Conservation (phyloP, 768 basidiomycete species). For the Mycena vulgaris region DNA sequence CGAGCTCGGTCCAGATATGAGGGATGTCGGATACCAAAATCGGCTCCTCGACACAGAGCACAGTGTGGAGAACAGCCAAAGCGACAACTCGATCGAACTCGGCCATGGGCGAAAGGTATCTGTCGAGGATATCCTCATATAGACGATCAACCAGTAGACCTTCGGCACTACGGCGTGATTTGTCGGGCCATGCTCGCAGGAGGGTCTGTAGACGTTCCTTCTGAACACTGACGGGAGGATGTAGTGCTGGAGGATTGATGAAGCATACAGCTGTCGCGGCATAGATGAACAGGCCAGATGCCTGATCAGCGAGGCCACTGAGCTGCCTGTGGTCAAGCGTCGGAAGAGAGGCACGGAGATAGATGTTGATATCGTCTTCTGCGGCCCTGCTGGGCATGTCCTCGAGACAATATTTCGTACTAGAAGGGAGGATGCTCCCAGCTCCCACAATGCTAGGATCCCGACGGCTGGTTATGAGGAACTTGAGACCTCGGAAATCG, state of each 20-base stretch:
- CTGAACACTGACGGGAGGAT: neutral
- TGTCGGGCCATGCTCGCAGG: neutral
- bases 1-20: neutral
- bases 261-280: neutral
- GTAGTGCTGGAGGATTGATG: neutral
- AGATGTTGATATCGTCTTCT: neutral
- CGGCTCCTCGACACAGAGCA: neutral
- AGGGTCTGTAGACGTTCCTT: neutral
- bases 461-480: neutral
- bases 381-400: neutral
- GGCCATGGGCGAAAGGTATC: neutral
- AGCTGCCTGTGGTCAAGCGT: neutral
- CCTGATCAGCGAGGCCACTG: neutral
- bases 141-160: neutral
- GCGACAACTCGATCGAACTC: neutral
- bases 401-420: neutral
- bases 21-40: neutral
- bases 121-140: neutral
- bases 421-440: neutral
- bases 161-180: neutral
- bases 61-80: neutral
- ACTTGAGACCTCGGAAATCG: neutral
- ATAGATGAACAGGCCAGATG: constrained; percentile 1
- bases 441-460: neutral
- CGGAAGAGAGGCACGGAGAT: neutral